phyloP scores from a whole-genome alignment of 441 rosid genomes.

The California macrophylla region DNA sequence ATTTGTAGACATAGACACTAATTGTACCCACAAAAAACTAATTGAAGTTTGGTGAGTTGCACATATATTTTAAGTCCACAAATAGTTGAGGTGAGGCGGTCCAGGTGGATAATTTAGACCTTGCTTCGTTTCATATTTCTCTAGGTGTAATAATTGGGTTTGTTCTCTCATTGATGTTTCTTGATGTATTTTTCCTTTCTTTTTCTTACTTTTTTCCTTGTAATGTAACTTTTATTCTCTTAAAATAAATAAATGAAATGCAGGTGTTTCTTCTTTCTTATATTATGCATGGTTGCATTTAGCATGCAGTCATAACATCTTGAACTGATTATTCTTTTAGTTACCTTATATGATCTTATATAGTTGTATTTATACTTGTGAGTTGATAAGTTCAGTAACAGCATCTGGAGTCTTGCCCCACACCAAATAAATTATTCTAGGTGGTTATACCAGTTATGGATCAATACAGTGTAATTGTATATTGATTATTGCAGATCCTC shows the following conservation, averaged over 20 bases:
- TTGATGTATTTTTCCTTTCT: background rate
- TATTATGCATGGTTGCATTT: conserved; percentile 2
- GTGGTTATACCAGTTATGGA: background rate
- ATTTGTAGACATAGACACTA: background rate
- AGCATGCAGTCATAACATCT: background rate
- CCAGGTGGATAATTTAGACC: background rate
- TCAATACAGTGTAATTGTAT: conserved; percentile 9
- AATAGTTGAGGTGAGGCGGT: conserved; percentile 2
- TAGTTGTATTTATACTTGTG: background rate
- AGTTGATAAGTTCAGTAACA: background rate
- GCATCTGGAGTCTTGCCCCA: conserved; percentile 12
- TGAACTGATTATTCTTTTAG: background rate
- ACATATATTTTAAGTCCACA: background rate
- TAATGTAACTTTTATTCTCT: background rate
- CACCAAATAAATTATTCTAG: conserved; percentile 3
- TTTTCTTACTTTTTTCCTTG: background rate
- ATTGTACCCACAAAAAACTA: background rate
- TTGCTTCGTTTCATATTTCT: background rate
- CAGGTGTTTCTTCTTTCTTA: background rate
- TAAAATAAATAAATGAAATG: background rate
- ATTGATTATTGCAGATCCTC: conserved; percentile 58
- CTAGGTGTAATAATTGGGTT: background rate
- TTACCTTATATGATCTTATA: background rate
- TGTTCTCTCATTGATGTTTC: background rate
- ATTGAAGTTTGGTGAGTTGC: background rate